Conservation (phyloP, 106 monocot genomes). For the Acorus calamus region DNA sequence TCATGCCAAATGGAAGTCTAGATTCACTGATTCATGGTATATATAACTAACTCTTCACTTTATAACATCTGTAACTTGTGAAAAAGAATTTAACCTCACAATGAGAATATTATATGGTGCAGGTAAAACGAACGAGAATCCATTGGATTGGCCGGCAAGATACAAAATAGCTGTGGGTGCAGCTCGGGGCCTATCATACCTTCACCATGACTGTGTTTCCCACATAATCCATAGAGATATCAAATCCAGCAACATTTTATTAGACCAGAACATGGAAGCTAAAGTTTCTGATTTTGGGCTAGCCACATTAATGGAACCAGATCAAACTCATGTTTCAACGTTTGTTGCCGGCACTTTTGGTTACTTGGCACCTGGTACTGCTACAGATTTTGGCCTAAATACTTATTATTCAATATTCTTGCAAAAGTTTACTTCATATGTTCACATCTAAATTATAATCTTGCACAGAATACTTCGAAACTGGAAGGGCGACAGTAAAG, state of each 20-base stretch:
- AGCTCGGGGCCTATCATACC: conserved; percentile 68
- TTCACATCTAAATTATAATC: neutral
- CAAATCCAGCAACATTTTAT: conserved; percentile 85
- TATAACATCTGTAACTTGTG: neutral
- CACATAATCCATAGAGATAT: conserved; percentile 89
- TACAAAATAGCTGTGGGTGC: conserved; percentile 59
- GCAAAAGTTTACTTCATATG: no score
- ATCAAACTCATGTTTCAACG: conserved; percentile 68
- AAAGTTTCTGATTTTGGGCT: conserved; percentile 82
- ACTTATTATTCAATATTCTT: neutral
- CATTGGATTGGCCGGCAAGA: conserved; percentile 59
- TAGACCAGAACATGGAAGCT: conserved; percentile 78
- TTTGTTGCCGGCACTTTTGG: conserved; percentile 82
- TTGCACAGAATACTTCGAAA: conserved; percentile 80
- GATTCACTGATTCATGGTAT: conserved; percentile 64
- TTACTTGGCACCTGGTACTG: conserved; percentile 71
- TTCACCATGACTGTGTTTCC: conserved; percentile 83
- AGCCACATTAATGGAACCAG: conserved; percentile 58
- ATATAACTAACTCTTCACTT: neutral
- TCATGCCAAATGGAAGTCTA: conserved; percentile 83
- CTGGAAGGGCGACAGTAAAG: conserved; percentile 74
- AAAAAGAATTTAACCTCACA: no score
- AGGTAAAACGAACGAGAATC: conserved; percentile 34
- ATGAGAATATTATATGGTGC: neutral
- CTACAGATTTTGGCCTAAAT: neutral